Percentiles rank a stretch among this genome's conserved stretches.
These are phyloP conservation scores for Aspergillus kassunensis DNA, from an alignment of 495 filamentous ascomycete species.

Conservation along the genomic window DNA sequence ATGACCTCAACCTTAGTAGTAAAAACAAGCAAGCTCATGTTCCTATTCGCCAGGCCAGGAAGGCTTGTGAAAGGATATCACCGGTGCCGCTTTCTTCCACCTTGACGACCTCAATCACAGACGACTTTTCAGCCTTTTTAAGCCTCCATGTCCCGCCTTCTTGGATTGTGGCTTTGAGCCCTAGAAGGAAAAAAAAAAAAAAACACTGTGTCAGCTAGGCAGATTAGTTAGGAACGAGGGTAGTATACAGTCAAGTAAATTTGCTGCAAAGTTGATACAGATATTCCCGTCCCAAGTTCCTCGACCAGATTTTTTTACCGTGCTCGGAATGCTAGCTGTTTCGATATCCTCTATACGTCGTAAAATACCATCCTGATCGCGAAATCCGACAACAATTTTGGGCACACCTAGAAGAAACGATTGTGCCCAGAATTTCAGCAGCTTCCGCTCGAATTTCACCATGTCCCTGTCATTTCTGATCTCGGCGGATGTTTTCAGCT, in stretches of 20 bases:
- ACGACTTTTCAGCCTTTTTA: constrained; percentile 50
- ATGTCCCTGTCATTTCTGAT: constrained; percentile 60
- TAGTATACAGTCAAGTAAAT: constrained; percentile 67
- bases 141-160: constrained; percentile 82
- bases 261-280: constrained; percentile 82
- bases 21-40: neutral
- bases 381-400: constrained; percentile 86
- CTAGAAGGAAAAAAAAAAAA: constrained; percentile 25
- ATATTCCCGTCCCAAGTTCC: constrained; percentile 81
- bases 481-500: constrained; percentile 85
- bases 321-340: constrained; percentile 69
- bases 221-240: neutral
- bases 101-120: constrained; percentile 65
- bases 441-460: constrained; percentile 77
- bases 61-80: constrained; percentile 70
- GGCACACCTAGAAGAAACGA: constrained; percentile 92
- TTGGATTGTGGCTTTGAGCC: constrained; percentile 60
- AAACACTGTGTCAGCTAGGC: neutral
- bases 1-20: neutral
- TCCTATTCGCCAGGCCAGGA: constrained; percentile 64
- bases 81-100: constrained; percentile 71
- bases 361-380: constrained; percentile 69
- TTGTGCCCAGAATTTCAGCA: constrained; percentile 94
- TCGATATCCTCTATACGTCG: constrained; percentile 68
- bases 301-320: constrained; percentile 60